These are phyloP conservation scores for Anthracocystis panici-leucophaei DNA, from an alignment of 1,284 basidiomycete species.

Conservation along the genomic window DNA sequence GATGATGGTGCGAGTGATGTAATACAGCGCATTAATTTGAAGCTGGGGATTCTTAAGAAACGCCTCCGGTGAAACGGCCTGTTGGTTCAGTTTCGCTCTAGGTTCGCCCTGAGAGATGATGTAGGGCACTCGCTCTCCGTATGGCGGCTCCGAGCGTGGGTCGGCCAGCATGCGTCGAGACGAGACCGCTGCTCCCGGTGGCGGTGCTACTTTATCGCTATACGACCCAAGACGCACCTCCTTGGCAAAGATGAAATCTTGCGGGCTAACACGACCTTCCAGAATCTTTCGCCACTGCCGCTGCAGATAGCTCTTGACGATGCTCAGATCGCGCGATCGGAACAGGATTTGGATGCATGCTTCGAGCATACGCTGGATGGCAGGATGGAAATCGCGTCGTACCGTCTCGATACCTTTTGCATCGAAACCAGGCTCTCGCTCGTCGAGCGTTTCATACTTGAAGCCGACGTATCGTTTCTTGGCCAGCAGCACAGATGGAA, in stretches of 20 bases:
- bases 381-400: conserved; percentile 77
- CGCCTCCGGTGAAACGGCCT: conserved; percentile 83
- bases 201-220: conserved; percentile 84
- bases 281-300: conserved; percentile 87
- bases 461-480: conserved; percentile 98
- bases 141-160: conserved; percentile 85
- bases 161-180: conserved; percentile 81
- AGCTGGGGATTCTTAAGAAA: conserved; percentile 79
- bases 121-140: conserved; percentile 93
- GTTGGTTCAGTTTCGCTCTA: conserved; percentile 80
- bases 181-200: conserved; percentile 89
- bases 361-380: conserved; percentile 66
- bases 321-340: conserved; percentile 85
- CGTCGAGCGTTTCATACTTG: conserved; percentile 88
- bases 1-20: conserved; percentile 87
- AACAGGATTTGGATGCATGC: conserved; percentile 76
- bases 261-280: conserved; percentile 81
- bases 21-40: conserved; percentile 86
- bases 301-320: conserved; percentile 88
- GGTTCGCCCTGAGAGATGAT: conserved; percentile 81
- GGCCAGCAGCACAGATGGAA: conserved; percentile 90
- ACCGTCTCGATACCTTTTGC: conserved; percentile 99
- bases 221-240: conserved; percentile 84
- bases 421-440: conserved; percentile 84
- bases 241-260: conserved; percentile 94